Evolutionary conservation across 257 asterid genomes (phyloP).

Genomic region (Nicotiana noctiflora): DNA sequence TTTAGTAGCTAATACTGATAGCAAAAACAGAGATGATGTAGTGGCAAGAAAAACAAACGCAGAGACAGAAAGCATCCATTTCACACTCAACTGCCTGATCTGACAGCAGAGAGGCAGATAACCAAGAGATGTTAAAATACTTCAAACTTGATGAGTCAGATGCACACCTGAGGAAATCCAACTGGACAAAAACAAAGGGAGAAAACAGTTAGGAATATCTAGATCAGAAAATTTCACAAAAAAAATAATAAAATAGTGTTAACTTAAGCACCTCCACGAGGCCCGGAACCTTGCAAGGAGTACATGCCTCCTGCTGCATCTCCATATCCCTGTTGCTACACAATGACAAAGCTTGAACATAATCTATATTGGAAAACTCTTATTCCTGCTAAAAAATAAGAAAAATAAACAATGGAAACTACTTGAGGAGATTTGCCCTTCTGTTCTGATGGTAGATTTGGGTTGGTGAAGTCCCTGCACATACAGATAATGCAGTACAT

Average conservation of each 20-base stretch:
- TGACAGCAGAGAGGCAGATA: not conserved
- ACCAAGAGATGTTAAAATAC: slow-evolving; percentile 1
- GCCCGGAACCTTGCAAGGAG: slow-evolving; percentile 18
- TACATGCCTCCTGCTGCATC: slow-evolving; percentile 42
- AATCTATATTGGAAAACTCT: not conserved
- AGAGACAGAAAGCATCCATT: too few relatives aligned
- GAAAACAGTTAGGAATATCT: not conserved
- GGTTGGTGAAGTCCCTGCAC: slow-evolving; percentile 91
- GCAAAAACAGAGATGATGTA: too few relatives aligned
- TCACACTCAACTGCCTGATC: not conserved
- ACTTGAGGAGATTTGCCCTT: slow-evolving; percentile 89
- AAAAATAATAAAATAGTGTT: not conserved
- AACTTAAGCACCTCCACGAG: slow-evolving; percentile 51
- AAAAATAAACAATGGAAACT: slow-evolving; percentile 30
- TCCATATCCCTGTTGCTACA: slow-evolving; percentile 65
- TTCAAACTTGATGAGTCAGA: not conserved
- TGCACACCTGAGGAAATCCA: slow-evolving; percentile 89
- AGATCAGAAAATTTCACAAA: not conserved
- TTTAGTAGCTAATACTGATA: too few relatives aligned
- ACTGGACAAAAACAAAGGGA: slow-evolving; percentile 33
- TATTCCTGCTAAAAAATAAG: not conserved
- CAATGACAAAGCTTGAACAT: slow-evolving; percentile 12
- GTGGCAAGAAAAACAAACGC: too few relatives aligned
- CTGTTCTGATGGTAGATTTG: slow-evolving; percentile 87
- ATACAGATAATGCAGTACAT: slow-evolving; percentile 20